Evolutionary conservation across 2,329 filamentous ascomycete genomes (phyloP).

Genomic region (Aurifilum marmelostoma): DNA sequence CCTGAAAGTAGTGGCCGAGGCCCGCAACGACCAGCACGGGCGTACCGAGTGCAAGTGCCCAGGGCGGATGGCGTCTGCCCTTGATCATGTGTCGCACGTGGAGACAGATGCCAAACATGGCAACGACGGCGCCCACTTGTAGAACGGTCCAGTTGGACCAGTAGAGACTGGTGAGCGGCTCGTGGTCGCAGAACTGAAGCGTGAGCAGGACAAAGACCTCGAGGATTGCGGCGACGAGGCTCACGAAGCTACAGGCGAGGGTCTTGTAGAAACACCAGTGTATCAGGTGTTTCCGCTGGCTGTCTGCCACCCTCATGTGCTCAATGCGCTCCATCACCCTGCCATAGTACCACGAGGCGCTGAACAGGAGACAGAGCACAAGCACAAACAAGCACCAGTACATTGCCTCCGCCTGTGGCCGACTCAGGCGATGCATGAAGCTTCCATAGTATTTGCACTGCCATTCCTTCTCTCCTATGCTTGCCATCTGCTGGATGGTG

Average conservation of each 20-base stretch:
- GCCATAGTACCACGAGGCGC: constrained; percentile 27
- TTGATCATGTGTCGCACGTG: constrained; percentile 54
- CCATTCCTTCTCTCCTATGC: background rate
- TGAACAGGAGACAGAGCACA: constrained; percentile 23
- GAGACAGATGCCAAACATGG: constrained; percentile 60
- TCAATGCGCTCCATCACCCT: constrained; percentile 23
- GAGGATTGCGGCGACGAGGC: constrained; percentile 52
- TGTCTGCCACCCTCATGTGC: constrained; percentile 11
- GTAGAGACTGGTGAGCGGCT: constrained; percentile 62
- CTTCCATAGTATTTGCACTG: constrained; percentile 29
- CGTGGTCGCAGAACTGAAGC: constrained; percentile 62
- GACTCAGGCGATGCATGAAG: constrained; percentile 20
- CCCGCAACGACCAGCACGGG: constrained; percentile 63
- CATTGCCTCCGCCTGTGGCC: constrained; percentile 19
- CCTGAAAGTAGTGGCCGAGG: constrained; percentile 52
- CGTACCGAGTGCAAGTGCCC: constrained; percentile 63
- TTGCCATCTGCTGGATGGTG: background rate
- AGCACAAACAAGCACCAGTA: constrained; percentile 26
- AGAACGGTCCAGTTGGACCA: constrained; percentile 66
- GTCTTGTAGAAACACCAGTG: constrained; percentile 48
- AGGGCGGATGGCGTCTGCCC: constrained; percentile 57
- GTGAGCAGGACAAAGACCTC: constrained; percentile 58
- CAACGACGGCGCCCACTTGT: constrained; percentile 61
- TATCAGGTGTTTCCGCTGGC: constrained; percentile 42
- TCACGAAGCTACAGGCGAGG: constrained; percentile 48